Base-by-base conservation (phyloP, 768 basidiomycete species). In the Artomyces pyxidatus region DNA sequence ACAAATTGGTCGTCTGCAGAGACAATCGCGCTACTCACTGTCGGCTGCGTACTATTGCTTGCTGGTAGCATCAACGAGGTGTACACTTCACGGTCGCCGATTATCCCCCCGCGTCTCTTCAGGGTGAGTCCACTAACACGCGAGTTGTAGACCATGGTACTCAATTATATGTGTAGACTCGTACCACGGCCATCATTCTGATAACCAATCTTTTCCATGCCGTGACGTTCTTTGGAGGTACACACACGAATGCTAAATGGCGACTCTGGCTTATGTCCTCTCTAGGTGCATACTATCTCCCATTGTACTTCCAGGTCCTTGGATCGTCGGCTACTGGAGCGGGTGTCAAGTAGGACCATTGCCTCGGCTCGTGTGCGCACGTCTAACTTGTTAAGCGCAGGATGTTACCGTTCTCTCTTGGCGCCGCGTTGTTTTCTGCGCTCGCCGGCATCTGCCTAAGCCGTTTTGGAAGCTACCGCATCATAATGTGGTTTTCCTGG, bases 251-350 rank as follows among this genome's bases (percentile, higher is more conserved):
- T n/a, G n/a, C n/a, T n/a, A n/a, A n/a, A n/a, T n/a, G n/a, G n/a
- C n/a, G n/a, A n/a, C n/a, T n/a, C n/a, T n/a, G n/a, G n/a, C n/a
- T n/a, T n/a, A n/a, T n/a, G n/a, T n/a, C 35, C 40, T 2, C 28
- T 29, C 1, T 32, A 74, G 75, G 73, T 26, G 75, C 78, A 38
- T 83, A 68, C 59, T 88, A 88, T 57, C 71, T 90, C 6, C 87
- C 88, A 1, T 60, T 89, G 2, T 91, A 84, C 61, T 91, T 74
- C 65, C 88, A 91, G 68, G 76, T 83, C 2, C 73, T 88, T 11
- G 88, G 88, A 0, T 72, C 85, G 0, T 83, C 83, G 7, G 85
- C 87, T 6, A 88, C 85, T 0, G 71, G 66, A 40, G 75, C 85
- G 23, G 85, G 84, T 44, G 72, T 88, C 19, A 70, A 76, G 84